Conservation (phyloP, 495 filamentous ascomycete species). For the Daldinia loculata region DNA sequence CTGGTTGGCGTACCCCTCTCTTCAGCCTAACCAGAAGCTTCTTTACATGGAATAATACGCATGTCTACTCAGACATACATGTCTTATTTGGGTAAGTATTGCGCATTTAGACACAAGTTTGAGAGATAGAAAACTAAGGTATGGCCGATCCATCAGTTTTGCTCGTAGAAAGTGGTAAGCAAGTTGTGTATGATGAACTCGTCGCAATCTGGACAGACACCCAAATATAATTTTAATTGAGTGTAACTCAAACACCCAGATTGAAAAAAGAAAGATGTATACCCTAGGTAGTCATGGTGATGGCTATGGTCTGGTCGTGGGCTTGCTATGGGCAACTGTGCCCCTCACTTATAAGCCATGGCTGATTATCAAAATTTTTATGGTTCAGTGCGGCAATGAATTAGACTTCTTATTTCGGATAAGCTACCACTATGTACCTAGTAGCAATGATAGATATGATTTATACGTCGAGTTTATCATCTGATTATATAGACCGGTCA, state of each 20-base stretch:
- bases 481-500: conserved; percentile 6
- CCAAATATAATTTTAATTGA: no score
- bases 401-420: background rate
- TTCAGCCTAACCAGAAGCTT: conserved; percentile 34
- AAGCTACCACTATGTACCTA: background rate
- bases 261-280: background rate
- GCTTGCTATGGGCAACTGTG: background rate
- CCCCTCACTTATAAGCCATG: conserved; percentile 8
- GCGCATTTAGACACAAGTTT: background rate
- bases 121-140: no score
- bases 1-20: conserved; percentile 31
- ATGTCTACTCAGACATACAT: conserved; percentile 15
- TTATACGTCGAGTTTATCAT: background rate
- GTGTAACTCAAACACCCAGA: no score
- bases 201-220: no score
- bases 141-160: no score
- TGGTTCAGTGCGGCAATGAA: background rate
- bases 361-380: background rate
- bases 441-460: background rate
- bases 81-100: background rate
- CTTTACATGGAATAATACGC: conserved; percentile 1
- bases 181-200: no score
- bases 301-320: background rate
- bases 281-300: background rate
- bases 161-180: no score